Evolutionary conservation across 495 filamentous ascomycete species (phyloP), one percentile per base, ranked within the genome.

Genomic region (Penicillium dipodomyicola): DNA sequence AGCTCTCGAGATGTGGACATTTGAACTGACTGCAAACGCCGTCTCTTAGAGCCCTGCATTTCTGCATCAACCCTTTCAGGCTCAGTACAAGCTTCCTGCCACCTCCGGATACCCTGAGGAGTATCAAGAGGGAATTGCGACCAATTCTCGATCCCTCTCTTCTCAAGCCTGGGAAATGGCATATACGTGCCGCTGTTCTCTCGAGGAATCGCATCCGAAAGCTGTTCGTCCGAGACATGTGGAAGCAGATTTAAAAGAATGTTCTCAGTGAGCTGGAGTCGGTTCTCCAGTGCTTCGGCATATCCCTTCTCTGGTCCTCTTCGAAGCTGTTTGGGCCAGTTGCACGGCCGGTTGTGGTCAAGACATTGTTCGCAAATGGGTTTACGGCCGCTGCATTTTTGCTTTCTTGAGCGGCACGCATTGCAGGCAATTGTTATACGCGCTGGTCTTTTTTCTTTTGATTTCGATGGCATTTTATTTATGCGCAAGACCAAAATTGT

Each of bases 231-330:
- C 0, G 72, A 63, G 19, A 71, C 57, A 12, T 68, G 67, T 6
- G 69, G 58, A 1, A 77, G 59, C 12, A 74, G 22, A n/a, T 57
- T 62, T 12, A 77, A 49, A 9, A 77, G 59, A 5, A 65, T 61
- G 23, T 55, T 61, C 52, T 77, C 74, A 1, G 72, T 77, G 25
- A 75, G 60, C 29, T 71, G 70, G 1, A 77, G 67, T 33, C 74
- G 65, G 25, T 71, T 65, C 40, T 77, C 72, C 12, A 77, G 49
- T 25, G 67, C 64, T 60, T 77, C 74, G 17, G 73, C 61, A 53
- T 77, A 72, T 9, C 72, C 74, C 44, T 75, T 77, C 30, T 70
- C 64, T 30, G 74, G 74, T 2, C 74, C 72, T 25, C 74, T 64
- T 54, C 70, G 69, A 3, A 72, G 56, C 25, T 77, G 72, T 32